Evolutionary conservation across 2,329 filamentous ascomycete genomes (phyloP).

Genomic region (Aspergillus eucalypticola): DNA sequence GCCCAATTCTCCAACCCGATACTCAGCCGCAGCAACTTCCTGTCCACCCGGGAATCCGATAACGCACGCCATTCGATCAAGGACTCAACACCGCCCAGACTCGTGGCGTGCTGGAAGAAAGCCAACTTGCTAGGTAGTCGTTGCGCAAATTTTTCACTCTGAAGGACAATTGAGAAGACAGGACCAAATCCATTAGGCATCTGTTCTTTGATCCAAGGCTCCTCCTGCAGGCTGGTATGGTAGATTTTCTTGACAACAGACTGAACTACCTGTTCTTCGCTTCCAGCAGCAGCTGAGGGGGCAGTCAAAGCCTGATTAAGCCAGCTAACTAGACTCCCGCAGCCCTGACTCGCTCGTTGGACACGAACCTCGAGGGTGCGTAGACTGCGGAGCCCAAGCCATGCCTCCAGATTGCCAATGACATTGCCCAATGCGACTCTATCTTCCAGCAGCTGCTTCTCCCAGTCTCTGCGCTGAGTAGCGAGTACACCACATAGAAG

Average conservation of each 20-base stretch:
- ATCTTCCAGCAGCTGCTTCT: constrained; percentile 63
- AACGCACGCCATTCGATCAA: constrained; percentile 94
- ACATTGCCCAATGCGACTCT: constrained; percentile 76
- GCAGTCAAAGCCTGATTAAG: constrained; percentile 55
- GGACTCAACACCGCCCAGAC: constrained; percentile 89
- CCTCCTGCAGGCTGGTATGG: constrained; percentile 79
- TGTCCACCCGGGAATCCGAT: constrained; percentile 73
- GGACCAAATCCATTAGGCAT: constrained; percentile 90
- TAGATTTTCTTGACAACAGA: constrained; percentile 62
- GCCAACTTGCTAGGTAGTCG: constrained; percentile 72
- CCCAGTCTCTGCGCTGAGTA: constrained; percentile 61
- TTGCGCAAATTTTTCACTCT: constrained; percentile 60
- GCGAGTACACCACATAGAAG: constrained; percentile 87
- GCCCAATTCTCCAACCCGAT: constrained; percentile 83
- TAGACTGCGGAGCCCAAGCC: constrained; percentile 84
- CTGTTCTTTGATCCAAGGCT: constrained; percentile 75
- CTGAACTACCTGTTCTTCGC: constrained; percentile 49
- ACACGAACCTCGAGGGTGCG: constrained; percentile 85
- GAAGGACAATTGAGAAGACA: constrained; percentile 75
- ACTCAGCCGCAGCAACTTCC: constrained; percentile 73
- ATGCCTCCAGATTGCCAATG: constrained; percentile 87
- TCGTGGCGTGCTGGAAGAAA: constrained; percentile 93
- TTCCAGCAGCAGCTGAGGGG: constrained; percentile 38
- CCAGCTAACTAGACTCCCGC: constrained; percentile 71
- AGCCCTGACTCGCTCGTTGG: constrained; percentile 70